Evolutionary conservation across 2,329 filamentous ascomycete species (phyloP).

Genomic region (Metarhizium robertsii): DNA sequence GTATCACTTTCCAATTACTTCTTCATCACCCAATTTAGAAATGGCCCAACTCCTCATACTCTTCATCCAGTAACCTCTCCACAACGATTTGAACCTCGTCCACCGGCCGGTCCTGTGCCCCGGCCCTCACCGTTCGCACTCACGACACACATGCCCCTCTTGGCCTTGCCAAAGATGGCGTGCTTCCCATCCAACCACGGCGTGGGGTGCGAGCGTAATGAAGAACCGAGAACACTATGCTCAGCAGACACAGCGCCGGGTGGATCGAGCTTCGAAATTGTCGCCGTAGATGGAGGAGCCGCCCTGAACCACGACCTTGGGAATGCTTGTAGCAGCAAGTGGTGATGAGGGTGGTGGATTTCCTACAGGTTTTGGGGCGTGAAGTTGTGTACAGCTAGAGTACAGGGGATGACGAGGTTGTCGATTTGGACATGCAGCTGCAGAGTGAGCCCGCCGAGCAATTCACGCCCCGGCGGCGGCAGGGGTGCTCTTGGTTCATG

Average conservation of each 20-base stretch:
- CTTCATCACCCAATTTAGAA: neutral
- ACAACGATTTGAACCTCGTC: conserved; percentile 74
- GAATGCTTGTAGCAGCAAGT: conserved; percentile 94
- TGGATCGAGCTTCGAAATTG: conserved; percentile 68
- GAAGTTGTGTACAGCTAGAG: conserved; percentile 80
- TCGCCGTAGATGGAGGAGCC: conserved; percentile 86
- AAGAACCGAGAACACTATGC: conserved; percentile 98
- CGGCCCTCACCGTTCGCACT: conserved; percentile 82
- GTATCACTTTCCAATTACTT: neutral
- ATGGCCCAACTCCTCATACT: conserved; percentile 22
- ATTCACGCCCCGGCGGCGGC: too few species aligned
- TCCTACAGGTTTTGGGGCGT: conserved; percentile 82
- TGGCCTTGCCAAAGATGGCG: conserved; percentile 90
- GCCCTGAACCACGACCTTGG: conserved; percentile 92
- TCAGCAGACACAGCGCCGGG: conserved; percentile 77
- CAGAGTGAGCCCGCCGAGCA: too few species aligned
- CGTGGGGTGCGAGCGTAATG: conserved; percentile 80
- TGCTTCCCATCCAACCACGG: conserved; percentile 97
- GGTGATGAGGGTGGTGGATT: conserved; percentile 72
- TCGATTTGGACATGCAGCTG: neutral
- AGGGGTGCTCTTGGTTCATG: too few species aligned
- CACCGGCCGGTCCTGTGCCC: conserved; percentile 66
- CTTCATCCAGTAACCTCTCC: conserved; percentile 59
- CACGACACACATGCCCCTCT: conserved; percentile 71
- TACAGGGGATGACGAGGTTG: conserved; percentile 34